These are phyloP conservation scores for Camellia lanceoleosa DNA, from an alignment of 148 eudicot genomes.

Conservation along the genomic window DNA sequence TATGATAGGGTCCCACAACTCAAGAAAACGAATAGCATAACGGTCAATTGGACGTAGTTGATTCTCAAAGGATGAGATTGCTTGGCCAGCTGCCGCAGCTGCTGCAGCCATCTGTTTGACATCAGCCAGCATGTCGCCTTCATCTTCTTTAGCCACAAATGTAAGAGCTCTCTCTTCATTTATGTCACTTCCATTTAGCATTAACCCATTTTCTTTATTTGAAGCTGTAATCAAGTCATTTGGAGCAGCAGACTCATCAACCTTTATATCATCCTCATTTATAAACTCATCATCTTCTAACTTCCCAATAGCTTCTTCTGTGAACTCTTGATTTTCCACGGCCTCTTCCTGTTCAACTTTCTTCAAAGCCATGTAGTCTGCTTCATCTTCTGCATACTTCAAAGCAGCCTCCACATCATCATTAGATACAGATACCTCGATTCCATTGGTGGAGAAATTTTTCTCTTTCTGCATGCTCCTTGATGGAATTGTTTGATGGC, in stretches of 20 bases:
- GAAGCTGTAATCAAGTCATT: conserved; percentile 35
- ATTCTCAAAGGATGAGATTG: conserved; percentile 75
- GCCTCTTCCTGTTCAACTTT: conserved; percentile 99
- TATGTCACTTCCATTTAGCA: conserved; percentile 33
- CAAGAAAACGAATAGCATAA: conserved; percentile 89
- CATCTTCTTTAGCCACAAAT: conserved; percentile 73
- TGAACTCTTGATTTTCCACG: conserved; percentile 93
- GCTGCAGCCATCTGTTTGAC: conserved; percentile 99
- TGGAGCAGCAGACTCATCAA: conserved; percentile 55
- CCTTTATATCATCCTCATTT: conserved; percentile 67
- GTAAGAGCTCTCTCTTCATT: conserved; percentile 58
- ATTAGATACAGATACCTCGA: conserved; percentile 59
- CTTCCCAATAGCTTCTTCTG: conserved; percentile 80
- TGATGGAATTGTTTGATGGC: conserved; percentile 49
- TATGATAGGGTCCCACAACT: conserved; percentile 91
- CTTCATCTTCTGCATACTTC: conserved; percentile 96
- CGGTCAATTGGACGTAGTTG: conserved; percentile 95
- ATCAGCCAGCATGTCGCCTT: conserved; percentile 94
- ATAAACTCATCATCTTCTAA: conserved; percentile 86
- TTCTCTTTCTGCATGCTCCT: conserved; percentile 52
- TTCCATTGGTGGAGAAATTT: conserved; percentile 24
- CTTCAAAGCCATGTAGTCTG: conserved; percentile 97
- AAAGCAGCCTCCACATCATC: conserved; percentile 98
- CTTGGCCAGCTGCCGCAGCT: conserved; percentile 95
- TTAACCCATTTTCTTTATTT: conserved; percentile 28